Evolutionary conservation across 805 yeast genomes (phyloP).

Genomic region (Isabelozyma rhagii): DNA sequence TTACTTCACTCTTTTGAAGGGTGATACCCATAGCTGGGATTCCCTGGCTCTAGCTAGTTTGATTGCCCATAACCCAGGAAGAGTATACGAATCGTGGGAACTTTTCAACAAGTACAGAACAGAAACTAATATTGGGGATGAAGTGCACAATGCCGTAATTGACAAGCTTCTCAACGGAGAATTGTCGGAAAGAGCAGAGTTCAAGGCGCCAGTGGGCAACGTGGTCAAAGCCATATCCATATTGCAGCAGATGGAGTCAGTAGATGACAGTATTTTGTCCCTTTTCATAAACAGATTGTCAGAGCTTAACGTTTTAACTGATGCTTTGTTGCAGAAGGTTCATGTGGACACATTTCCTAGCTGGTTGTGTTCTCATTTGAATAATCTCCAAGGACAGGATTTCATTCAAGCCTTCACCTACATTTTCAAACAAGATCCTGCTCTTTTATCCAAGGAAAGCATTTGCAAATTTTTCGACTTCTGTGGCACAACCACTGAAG

Average conservation of each 20-base stretch:
- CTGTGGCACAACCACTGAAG: not conserved
- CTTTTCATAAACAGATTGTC: constrained; percentile 5
- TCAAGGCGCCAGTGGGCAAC: constrained; percentile 7
- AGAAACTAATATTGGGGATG: constrained; percentile 12
- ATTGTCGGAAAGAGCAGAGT: constrained; percentile 28
- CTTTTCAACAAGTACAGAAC: constrained; percentile 29
- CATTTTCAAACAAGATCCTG: constrained; percentile 1
- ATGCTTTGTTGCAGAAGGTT: not conserved
- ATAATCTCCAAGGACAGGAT: constrained; percentile 12
- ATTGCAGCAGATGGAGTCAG: constrained; percentile 3
- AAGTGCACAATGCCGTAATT: constrained; percentile 23
- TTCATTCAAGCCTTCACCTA: constrained; percentile 14
- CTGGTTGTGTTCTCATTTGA: constrained; percentile 2
- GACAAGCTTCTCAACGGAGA: constrained; percentile 39
- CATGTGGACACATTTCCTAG: not conserved
- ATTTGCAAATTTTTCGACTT: not conserved
- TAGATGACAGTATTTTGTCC: not conserved
- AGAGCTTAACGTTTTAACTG: constrained; percentile 3
- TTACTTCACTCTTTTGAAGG: constrained; percentile 13
- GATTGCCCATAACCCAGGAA: constrained; percentile 48
- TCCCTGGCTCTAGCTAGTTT: constrained; percentile 14
- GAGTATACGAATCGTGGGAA: constrained; percentile 51
- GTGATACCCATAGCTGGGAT: constrained; percentile 11
- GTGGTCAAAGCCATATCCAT: constrained; percentile 10
- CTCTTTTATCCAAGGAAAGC: not conserved